Evolutionary conservation across 805 yeast genomes (phyloP).

Genomic region (Lipomyces yamanashiensis): DNA sequence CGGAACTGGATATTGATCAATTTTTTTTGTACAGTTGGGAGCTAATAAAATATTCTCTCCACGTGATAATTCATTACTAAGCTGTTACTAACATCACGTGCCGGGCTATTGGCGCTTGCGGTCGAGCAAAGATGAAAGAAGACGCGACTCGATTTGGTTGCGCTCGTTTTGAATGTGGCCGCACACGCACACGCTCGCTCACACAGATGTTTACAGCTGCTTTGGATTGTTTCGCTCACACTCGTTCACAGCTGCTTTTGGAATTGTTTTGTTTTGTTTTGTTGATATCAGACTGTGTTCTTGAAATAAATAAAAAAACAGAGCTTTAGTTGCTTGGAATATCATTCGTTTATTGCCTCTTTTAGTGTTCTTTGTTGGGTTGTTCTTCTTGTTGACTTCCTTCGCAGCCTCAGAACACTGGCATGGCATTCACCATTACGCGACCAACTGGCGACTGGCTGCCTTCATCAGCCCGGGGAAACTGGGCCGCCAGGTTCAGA

Average conservation of each 20-base stretch:
- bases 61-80: not conserved
- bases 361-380: not conserved
- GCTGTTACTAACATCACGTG: too few species aligned
- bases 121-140: not conserved
- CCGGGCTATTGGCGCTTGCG: too few species aligned
- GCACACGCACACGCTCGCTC: too few species aligned
- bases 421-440: slow-evolving; percentile 5
- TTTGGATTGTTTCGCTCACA: not conserved
- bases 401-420: not conserved
- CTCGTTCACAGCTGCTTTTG: slow-evolving; percentile 1
- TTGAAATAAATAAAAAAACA: too few species aligned
- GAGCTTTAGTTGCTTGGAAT: too few species aligned
- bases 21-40: not conserved
- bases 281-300: not conserved
- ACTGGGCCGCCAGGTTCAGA: slow-evolving; percentile 23
- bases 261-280: not conserved
- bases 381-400: not conserved
- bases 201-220: too few species aligned
- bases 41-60: not conserved
- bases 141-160: not conserved
- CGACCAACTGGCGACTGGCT: slow-evolving; percentile 25
- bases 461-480: slow-evolving; percentile 21
- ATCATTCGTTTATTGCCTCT: not conserved
- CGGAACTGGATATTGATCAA: too few species aligned
- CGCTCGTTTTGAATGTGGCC: not conserved